Percentiles rank a stretch among this genome's conserved stretches.
Evolutionary conservation across 2,329 filamentous ascomycete species (phyloP).

Genomic region (Alternaria atra): DNA sequence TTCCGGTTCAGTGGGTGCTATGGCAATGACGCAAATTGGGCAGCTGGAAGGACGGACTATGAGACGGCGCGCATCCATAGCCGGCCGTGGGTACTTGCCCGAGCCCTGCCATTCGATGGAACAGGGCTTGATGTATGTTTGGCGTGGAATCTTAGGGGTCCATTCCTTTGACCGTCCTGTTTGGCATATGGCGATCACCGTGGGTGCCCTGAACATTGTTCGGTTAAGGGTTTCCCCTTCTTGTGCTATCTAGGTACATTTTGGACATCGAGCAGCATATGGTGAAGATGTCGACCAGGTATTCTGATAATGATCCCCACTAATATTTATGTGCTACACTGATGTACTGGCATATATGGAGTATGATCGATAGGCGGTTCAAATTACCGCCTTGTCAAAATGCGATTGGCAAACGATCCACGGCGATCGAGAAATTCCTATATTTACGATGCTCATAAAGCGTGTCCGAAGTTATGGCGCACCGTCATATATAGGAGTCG

Average conservation of each 20-base stretch:
- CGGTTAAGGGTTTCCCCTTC: background rate
- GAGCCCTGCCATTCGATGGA: constrained; percentile 24
- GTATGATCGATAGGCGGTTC: background rate
- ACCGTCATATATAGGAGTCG: background rate
- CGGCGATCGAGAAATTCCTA: background rate
- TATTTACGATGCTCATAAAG: background rate
- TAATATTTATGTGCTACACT: background rate
- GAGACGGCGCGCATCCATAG: constrained; percentile 13
- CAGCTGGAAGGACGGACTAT: constrained; percentile 11
- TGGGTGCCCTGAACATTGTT: constrained; percentile 1
- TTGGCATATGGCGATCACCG: constrained; percentile 8
- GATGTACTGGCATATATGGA: background rate
- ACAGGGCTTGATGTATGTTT: constrained; percentile 1
- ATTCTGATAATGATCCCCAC: background rate
- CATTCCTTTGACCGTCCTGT: constrained; percentile 1
- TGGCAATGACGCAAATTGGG: constrained; percentile 24
- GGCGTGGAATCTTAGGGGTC: background rate
- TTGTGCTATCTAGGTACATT: background rate
- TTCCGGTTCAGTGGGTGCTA: constrained; percentile 12
- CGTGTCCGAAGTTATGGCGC: background rate
- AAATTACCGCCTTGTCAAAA: background rate
- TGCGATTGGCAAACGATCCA: constrained; percentile 1
- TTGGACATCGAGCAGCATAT: background rate
- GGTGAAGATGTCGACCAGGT: background rate
- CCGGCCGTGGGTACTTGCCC: constrained; percentile 21